Conservation (phyloP, 2,329 filamentous ascomycete genomes). For the Helotiales sp. region DNA sequence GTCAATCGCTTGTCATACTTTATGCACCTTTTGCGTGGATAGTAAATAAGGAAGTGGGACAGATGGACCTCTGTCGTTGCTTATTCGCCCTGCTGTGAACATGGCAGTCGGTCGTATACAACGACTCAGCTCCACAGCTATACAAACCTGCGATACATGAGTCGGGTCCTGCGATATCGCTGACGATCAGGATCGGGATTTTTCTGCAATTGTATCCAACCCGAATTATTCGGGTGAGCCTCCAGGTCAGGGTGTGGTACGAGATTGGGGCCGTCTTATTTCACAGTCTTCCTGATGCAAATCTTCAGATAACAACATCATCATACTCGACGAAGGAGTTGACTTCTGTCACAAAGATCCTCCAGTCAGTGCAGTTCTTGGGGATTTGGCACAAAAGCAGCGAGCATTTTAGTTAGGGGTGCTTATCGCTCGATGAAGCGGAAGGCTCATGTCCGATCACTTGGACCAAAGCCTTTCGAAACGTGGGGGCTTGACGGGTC, state of each 20-base stretch:
- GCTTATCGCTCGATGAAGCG: background rate
- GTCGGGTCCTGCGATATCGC: too few species aligned
- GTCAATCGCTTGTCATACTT: background rate
- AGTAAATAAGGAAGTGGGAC: background rate
- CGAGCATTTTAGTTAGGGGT: background rate
- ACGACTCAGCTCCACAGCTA: too few species aligned
- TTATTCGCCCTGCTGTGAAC: background rate
- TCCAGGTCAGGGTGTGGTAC: background rate
- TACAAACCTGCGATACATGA: background rate
- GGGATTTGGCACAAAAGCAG: background rate
- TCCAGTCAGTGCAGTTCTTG: background rate
- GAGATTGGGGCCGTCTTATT: background rate
- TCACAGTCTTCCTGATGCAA: background rate
- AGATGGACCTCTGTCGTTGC: background rate
- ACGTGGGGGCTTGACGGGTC: too few species aligned
- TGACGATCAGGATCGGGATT: too few species aligned
- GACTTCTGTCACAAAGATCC: background rate
- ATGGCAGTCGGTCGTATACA: too few species aligned
- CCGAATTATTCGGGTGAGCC: too few species aligned
- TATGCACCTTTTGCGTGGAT: background rate
- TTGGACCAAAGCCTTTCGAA: too few species aligned
- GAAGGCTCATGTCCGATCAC: background rate
- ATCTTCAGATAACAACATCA: constrained; percentile 1
- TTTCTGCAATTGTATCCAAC: too few species aligned
- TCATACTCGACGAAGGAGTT: too few species aligned